These are phyloP conservation scores for Zea luxurians DNA, from an alignment of 176 grass and related monocot species.

Conservation along the genomic window DNA sequence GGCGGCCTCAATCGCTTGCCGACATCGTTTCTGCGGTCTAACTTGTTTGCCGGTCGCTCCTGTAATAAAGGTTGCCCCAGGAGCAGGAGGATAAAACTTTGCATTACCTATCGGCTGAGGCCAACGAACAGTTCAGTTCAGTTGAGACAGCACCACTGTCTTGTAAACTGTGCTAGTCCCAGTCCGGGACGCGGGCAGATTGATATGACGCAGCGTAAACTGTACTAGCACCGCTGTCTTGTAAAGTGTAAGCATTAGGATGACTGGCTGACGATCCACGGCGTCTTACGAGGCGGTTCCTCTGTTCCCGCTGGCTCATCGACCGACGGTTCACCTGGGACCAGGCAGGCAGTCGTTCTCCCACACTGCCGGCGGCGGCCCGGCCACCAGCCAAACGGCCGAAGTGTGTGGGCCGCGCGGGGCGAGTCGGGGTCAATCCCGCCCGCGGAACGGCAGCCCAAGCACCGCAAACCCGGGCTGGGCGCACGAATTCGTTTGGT, in stretches of 20 bases:
- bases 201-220: neutral
- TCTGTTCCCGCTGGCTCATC: neutral
- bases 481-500: too few relatives aligned
- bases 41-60: neutral
- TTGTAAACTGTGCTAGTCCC: slow-evolving; percentile 3
- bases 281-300: too few relatives aligned
- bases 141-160: neutral
- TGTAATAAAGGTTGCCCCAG: neutral
- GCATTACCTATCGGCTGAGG: neutral
- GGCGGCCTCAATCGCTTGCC: neutral
- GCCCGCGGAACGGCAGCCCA: too few relatives aligned
- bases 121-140: neutral
- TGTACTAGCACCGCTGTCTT: too few relatives aligned
- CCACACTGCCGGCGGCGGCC: neutral
- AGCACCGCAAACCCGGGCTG: too few relatives aligned
- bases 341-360: neutral
- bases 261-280: neutral
- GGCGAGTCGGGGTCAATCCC: too few relatives aligned
- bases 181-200: neutral
- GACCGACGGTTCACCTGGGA: neutral
- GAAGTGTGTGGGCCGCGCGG: neutral
- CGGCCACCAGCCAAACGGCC: neutral
- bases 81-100: neutral
- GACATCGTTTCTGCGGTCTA: slow-evolving; percentile 7
- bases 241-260: too few relatives aligned